Base-by-base conservation (phyloP, 805 yeast species). In the Wickerhamomyces tratensis region DNA sequence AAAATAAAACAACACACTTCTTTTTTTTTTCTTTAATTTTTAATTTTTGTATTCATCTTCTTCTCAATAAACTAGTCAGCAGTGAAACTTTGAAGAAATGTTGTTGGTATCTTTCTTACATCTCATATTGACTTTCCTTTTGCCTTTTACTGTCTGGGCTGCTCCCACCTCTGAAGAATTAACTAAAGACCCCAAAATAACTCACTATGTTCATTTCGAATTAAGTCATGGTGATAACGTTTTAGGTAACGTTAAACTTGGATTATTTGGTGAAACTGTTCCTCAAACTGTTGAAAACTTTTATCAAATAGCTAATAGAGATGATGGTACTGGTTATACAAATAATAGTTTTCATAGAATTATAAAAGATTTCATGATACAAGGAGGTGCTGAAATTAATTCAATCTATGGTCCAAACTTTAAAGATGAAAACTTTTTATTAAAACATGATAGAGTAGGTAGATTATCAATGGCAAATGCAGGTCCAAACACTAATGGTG, bases 351-450 rank as follows among this genome's bases (percentile, higher is more conserved):
- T 87, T 73, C 93, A 84, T 64, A 73, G 89, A 46, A 77, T 87
- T 40, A 80, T 84, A 48, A 70, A 76, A 37, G 71, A 72, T 43
- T 85, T 84, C 59, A 79, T 86, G 82, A 73, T 88, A 51, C 95
- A 86, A 65, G 95, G 95, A 44, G 96, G 96, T 48, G 34, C 34
- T 31, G 91, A 86, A 62, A 79, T 82, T 58, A 79, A 83, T 49
- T 83, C 94, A 27, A 80, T 86, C 52, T 84, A 78, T 62, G 96
- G 95, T 30, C 67, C 67, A 43, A 71, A 69, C 54, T 81, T 87
- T 56, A 71, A 67, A 5, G 96, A 88, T 60, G 97, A 88, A 70
- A 84, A 79, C 77, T 65, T 82, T 53, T 50, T 58, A n/a, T 57
- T 82, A 51, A 76, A 73, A 62, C 87, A 82, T 58, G 82, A 76